Evolutionary conservation across 257 asterid species (phyloP).

Genomic region (Handroanthus guayacan): DNA sequence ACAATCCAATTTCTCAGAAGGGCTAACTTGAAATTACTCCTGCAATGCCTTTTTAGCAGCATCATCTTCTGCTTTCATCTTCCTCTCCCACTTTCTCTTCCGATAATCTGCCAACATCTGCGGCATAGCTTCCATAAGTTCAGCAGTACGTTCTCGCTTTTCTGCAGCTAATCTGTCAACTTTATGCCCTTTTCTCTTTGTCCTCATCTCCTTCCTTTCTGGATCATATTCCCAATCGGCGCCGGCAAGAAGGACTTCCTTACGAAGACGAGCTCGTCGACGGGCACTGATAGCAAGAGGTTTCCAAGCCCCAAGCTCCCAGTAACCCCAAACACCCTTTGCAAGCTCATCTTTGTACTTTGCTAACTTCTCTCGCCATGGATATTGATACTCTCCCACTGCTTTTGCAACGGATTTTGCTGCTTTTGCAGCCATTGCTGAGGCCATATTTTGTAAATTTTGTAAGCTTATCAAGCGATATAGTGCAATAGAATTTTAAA

Average conservation of each 20-base stretch:
- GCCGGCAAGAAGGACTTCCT: conserved; percentile 89
- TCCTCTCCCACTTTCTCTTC: conserved; percentile 88
- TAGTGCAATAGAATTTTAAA: not conserved
- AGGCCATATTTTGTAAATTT: conserved; percentile 22
- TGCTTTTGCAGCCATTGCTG: conserved; percentile 76
- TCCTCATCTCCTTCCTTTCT: conserved; percentile 85
- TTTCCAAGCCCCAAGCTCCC: conserved; percentile 98
- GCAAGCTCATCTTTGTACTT: conserved; percentile 84
- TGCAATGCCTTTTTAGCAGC: conserved; percentile 75
- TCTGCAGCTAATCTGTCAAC: conserved; percentile 87
- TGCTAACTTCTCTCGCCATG: conserved; percentile 75
- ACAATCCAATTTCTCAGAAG: not conserved
- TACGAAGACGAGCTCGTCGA: conserved; percentile 75
- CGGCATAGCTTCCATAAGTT: conserved; percentile 73
- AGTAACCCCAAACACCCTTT: conserved; percentile 96
- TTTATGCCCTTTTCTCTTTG: conserved; percentile 84
- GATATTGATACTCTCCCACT: conserved; percentile 74
- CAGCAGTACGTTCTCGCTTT: conserved; percentile 79
- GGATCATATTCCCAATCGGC: conserved; percentile 88
- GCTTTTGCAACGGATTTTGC: conserved; percentile 72
- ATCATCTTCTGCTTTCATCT: conserved; percentile 93
- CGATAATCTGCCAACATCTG: conserved; percentile 74
- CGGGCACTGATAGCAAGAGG: conserved; percentile 86
- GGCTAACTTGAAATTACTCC: conserved; percentile 46
- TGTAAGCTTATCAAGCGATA: not conserved